Conservation (phyloP, 345 rosid genomes). For the Turritis glabra region DNA sequence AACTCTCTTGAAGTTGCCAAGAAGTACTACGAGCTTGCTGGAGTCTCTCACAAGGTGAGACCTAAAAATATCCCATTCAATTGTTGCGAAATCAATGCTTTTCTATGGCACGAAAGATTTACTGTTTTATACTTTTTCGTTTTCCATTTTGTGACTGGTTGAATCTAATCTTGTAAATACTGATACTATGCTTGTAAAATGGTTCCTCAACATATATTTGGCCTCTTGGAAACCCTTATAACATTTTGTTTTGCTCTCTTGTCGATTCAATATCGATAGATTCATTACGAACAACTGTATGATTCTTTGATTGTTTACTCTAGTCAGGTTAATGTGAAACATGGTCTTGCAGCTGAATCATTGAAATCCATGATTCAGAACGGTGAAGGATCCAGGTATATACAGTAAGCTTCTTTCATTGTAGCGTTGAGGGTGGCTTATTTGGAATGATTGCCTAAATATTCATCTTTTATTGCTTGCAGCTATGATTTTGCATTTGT, state of each 20-base stretch:
- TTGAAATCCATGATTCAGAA: constrained; percentile 63
- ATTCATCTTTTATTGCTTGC: constrained; percentile 17
- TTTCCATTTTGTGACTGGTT: constrained; percentile 1
- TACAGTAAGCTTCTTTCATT: constrained; percentile 12
- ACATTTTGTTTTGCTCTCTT: background rate
- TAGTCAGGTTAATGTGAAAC: constrained; percentile 64
- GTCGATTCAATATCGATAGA: background rate
- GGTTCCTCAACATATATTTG: background rate
- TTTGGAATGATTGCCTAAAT: background rate
- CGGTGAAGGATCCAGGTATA: constrained; percentile 79
- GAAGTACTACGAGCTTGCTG: constrained; percentile 73
- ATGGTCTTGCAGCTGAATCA: constrained; percentile 72
- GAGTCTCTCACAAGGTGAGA: constrained; percentile 77
- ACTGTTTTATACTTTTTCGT: background rate
- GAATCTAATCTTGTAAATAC: background rate
- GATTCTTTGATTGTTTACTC: constrained; percentile 25
- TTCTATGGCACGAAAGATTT: background rate
- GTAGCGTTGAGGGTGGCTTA: background rate
- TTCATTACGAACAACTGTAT: background rate
- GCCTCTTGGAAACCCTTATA: background rate
- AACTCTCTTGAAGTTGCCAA: constrained; percentile 72
- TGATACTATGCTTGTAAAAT: background rate
- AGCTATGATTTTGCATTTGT: constrained; percentile 98
- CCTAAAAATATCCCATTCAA: background rate
- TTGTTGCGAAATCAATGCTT: background rate